These are phyloP conservation scores for Eucalyptus cloeziana DNA, from an alignment of 345 rosid genomes.

Conservation along the genomic window DNA sequence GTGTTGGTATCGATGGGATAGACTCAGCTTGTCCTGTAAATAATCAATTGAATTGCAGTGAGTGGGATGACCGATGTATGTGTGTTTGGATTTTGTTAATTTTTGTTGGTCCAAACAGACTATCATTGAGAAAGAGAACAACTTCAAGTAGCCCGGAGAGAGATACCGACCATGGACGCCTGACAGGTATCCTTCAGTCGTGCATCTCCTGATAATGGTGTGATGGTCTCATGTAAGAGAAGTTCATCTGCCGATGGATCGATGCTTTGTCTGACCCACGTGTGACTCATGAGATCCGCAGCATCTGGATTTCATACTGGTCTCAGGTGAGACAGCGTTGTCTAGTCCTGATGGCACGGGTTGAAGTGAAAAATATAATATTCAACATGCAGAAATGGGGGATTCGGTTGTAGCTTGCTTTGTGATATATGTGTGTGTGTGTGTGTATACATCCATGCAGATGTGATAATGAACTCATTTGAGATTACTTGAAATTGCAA, in stretches of 20 bases:
- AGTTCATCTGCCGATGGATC: slow-evolving; percentile 54
- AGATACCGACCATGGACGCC: slow-evolving; percentile 73
- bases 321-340: slow-evolving; percentile 38
- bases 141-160: slow-evolving; percentile 56
- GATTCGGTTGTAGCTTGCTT: background rate
- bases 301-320: slow-evolving; percentile 85
- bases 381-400: background rate
- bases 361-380: background rate
- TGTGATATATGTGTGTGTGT: no score
- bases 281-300: slow-evolving; percentile 74
- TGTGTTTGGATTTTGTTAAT: background rate
- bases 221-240: slow-evolving; percentile 17
- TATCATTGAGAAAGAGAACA: no score
- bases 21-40: no score
- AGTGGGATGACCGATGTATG: background rate
- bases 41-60: background rate
- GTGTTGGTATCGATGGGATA: no score
- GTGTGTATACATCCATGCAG: background rate
- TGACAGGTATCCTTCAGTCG: slow-evolving; percentile 41
- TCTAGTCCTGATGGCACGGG: background rate
- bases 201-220: background rate
- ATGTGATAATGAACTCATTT: background rate
- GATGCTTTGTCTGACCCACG: slow-evolving; percentile 67
- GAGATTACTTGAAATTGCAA: background rate
- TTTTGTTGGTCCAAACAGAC: background rate